A percentile compares a stretch with the other conserved stretches of the same genome.
phyloP scores from a whole-genome alignment of 1,284 basidiomycete genomes.

The Ceratobasidium sp. region DNA sequence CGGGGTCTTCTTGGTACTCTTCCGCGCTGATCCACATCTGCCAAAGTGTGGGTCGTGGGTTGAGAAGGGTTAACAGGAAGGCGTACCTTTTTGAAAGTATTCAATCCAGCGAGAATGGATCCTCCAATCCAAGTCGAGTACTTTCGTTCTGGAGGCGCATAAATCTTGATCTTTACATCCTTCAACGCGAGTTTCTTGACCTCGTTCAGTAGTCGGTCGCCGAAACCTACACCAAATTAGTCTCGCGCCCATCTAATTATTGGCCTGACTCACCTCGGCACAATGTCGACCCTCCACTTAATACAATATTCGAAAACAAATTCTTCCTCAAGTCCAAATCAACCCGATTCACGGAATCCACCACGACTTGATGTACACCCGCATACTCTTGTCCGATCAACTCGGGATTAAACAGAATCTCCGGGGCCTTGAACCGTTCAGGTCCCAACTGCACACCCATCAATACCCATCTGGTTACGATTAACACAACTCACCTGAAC shows the following conservation, averaged over 20 bases:
- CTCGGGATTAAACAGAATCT: slow-evolving; percentile 99
- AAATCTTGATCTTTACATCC: slow-evolving; percentile 99
- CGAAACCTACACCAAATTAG: slow-evolving; percentile 71
- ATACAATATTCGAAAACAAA: slow-evolving; percentile 94
- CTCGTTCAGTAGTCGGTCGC: slow-evolving; percentile 93
- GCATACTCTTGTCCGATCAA: slow-evolving; percentile 95
- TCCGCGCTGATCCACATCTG: slow-evolving; percentile 99
- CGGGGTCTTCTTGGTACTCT: slow-evolving; percentile 99
- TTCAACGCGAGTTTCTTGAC: slow-evolving; percentile 96
- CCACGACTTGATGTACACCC: slow-evolving; percentile 96
- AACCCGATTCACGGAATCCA: slow-evolving; percentile 85
- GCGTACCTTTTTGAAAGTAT: slow-evolving; percentile 94
- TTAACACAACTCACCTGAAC: slow-evolving; percentile 69
- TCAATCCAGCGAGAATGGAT: slow-evolving; percentile 92
- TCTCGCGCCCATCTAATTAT: background rate
- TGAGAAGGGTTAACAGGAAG: slow-evolving; percentile 34
- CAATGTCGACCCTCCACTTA: slow-evolving; percentile 95
- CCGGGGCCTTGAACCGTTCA: slow-evolving; percentile 96
- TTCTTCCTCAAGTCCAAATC: slow-evolving; percentile 93
- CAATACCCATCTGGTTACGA: slow-evolving; percentile 7
- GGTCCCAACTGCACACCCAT: slow-evolving; percentile 73
- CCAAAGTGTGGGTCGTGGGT: background rate
- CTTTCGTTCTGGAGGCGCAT: slow-evolving; percentile 98
- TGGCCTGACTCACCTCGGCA: slow-evolving; percentile 71
- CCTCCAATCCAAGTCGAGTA: slow-evolving; percentile 99